Conservation (phyloP, 495 filamentous ascomycete genomes). For the Penicillium robsamsonii region DNA sequence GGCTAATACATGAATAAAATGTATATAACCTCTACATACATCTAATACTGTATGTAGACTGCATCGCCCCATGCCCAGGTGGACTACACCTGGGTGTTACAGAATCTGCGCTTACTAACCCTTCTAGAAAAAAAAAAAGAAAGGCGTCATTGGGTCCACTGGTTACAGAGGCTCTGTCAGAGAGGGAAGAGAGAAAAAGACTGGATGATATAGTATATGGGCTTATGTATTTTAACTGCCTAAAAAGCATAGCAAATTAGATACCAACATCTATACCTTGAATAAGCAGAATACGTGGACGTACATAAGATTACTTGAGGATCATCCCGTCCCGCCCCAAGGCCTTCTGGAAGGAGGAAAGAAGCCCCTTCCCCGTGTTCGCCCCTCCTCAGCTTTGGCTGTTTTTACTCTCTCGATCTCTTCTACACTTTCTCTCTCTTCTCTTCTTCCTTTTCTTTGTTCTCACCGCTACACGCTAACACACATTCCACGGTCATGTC, state of each 20-base stretch:
- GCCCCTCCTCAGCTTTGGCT: conserved; percentile 3
- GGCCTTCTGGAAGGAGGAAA: conserved; percentile 28
- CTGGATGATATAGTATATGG: not conserved
- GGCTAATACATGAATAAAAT: no score
- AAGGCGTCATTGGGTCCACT: conserved; percentile 24
- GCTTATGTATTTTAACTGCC: no score
- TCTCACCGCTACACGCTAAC: conserved; percentile 7
- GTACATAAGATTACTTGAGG: conserved; percentile 10
- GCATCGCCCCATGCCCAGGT: not conserved
- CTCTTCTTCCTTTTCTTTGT: conserved; percentile 8
- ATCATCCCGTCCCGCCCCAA: conserved; percentile 26
- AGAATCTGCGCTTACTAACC: conserved; percentile 22
- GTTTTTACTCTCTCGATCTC: conserved; percentile 12
- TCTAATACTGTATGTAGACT: no score
- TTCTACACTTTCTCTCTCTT: conserved; percentile 7
- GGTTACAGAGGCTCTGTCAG: conserved; percentile 21
- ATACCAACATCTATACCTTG: no score
- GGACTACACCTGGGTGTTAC: conserved; percentile 1
- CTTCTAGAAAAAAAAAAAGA: conserved; percentile 31
- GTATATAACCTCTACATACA: no score
- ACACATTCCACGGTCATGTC: conserved; percentile 13
- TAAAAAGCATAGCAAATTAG: no score
- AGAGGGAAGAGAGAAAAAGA: conserved; percentile 1
- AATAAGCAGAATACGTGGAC: no score
- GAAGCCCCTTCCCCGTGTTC: conserved; percentile 28